Conservation (phyloP, 495 filamentous ascomycete species). For the Venustampulla echinocandica region DNA sequence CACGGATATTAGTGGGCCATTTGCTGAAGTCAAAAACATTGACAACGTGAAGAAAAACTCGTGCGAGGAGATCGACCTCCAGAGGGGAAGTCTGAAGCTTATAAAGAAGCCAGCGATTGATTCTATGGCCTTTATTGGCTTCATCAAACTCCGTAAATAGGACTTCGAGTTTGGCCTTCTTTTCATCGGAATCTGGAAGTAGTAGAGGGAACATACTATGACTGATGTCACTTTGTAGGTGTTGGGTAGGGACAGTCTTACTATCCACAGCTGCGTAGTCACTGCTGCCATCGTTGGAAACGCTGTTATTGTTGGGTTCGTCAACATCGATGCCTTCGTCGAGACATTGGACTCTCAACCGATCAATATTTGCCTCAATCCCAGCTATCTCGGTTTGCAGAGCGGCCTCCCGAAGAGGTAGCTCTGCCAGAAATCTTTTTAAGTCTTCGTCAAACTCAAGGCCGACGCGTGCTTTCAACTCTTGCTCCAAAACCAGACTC, state of each 20-base stretch:
- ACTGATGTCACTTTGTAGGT: background rate
- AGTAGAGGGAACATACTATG: conserved; percentile 3
- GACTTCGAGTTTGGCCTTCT: background rate
- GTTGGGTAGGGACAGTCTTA: background rate
- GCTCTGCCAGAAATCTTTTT: background rate
- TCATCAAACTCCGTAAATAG: conserved; percentile 7
- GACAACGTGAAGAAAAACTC: background rate
- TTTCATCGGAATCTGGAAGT: background rate
- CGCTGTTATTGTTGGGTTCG: background rate
- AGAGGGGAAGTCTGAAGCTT: conserved; percentile 4
- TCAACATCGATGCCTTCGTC: conserved; percentile 9
- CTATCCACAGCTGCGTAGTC: background rate
- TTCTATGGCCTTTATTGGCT: conserved; percentile 2
- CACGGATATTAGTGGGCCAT: background rate
- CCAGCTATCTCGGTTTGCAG: conserved; percentile 8
- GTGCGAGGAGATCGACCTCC: conserved; percentile 3
- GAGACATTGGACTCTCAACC: conserved; percentile 7
- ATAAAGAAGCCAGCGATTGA: conserved; percentile 12
- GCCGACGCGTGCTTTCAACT: background rate
- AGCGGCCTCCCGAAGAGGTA: background rate
- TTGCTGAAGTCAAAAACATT: background rate
- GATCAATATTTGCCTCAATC: conserved; percentile 7
- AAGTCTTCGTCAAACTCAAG: conserved; percentile 2
- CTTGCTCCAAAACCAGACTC: background rate
- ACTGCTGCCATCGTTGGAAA: background rate